These are phyloP conservation scores for Plantago ovata DNA, from an alignment of 257 asterid species.

Conservation along the genomic window DNA sequence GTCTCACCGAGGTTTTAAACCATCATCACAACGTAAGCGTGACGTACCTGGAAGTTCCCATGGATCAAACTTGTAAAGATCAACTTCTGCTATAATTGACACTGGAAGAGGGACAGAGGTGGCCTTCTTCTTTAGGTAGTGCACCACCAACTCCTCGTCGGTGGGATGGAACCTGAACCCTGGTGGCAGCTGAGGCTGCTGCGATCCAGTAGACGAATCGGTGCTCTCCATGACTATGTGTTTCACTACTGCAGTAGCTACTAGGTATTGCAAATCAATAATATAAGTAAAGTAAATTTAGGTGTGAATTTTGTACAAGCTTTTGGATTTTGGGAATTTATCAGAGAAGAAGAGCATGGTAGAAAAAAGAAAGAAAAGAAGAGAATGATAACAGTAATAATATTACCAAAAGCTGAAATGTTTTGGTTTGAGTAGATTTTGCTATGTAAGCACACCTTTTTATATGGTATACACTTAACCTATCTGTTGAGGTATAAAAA, in stretches of 20 bases:
- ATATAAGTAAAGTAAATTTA: too few species aligned
- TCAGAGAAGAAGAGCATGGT: conserved; percentile 27
- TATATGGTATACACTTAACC: conserved; percentile 34
- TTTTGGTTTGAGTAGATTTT: conserved; percentile 19
- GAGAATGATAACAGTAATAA: too few species aligned
- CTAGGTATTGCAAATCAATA: not conserved
- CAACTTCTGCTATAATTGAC: conserved; percentile 56
- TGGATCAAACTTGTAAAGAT: conserved; percentile 55
- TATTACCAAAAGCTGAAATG: conserved; percentile 20
- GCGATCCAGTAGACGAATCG: conserved; percentile 41
- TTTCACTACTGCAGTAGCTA: not conserved
- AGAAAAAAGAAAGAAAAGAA: conserved; percentile 5
- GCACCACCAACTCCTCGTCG: conserved; percentile 61
- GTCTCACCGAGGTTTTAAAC: too few species aligned
- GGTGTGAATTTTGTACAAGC: not conserved
- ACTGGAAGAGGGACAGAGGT: conserved; percentile 49
- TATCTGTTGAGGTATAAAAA: conserved; percentile 14
- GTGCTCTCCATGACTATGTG: conserved; percentile 45
- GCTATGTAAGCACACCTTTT: conserved; percentile 25
- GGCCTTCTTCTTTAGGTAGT: conserved; percentile 56
- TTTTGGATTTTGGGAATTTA: conserved; percentile 20
- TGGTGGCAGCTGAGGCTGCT: conserved; percentile 62
- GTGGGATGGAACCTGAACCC: conserved; percentile 68
- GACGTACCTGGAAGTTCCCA: conserved; percentile 58
- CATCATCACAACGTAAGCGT: not conserved